Evolutionary conservation across 2,329 filamentous ascomycete species (phyloP), one percentile per base, ranked within the genome.

Genomic region (Fusarium aywerte): DNA sequence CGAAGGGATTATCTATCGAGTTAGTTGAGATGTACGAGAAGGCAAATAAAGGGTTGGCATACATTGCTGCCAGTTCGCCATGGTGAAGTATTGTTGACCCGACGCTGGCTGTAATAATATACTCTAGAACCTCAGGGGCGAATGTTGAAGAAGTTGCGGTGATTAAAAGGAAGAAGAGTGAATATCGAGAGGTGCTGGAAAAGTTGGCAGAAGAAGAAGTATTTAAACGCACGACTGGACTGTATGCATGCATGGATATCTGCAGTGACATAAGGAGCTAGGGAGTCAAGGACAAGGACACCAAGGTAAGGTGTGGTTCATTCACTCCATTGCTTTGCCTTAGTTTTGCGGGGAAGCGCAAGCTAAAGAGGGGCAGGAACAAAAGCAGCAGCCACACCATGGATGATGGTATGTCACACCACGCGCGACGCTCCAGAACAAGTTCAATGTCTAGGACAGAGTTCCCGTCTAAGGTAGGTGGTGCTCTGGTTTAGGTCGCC

Each of bases 1-100:
- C 82, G 80, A 96, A 96, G 27, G 92, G 92, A 77, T 96, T 96
- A 76, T 87, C 90, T 92, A 65, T 50, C 20, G 13, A 20, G 55
- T 74, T 35, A 72, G 69, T 51, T 13, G 21, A 18, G 13, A 43
- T 47, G 36, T 25, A 35, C 21, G 32, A 44, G 21, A 36, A 7
- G 51, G 38, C 25, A 20, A n/a, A n/a, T n/a, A n/a, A 33, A 27
- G 13, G 31, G 39, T 16, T 4, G 39, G 62, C 75, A 40, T 74
- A 77, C 76, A 73, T 18, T 71, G 65, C 53, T 69, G 73, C 68
- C 71, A 72, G 57, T 76, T 71, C 33, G 69, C 72, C 75, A 77
- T 77, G 66, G 35, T 72, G 67, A 53, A 62, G 31, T 39, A 12
- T 43, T 50, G 32, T 21, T 29, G 49, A 45, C 35, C 29, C 27